Percentiles rank a stretch among this genome's conserved stretches.
Conservation (phyloP, 225 moss, liverwort and hornwort species). For the Asterella californica region DNA sequence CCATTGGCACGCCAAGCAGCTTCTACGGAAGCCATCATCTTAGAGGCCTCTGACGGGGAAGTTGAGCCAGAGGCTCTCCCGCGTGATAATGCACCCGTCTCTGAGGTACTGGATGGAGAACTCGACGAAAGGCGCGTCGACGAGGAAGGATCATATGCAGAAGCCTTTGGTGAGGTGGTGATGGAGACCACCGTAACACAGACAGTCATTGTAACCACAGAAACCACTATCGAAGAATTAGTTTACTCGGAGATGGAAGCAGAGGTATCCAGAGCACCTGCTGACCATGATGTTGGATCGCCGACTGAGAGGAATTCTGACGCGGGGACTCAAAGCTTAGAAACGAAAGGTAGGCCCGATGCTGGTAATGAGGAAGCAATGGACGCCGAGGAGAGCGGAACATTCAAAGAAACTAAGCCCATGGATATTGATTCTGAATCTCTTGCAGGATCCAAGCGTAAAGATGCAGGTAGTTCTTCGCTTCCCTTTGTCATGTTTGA, state of each 20-base stretch:
- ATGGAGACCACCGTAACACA: conserved; percentile 30
- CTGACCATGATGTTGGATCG: conserved; percentile 31
- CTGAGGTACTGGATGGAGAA: conserved; percentile 41
- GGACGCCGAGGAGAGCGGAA: conserved; percentile 34
- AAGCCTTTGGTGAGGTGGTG: conserved; percentile 30
- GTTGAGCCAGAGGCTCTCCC: conserved; percentile 43
- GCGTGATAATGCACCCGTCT: conserved; percentile 34
- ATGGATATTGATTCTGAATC: conserved; percentile 81
- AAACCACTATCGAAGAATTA: conserved; percentile 38
- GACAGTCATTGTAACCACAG: conserved; percentile 42
- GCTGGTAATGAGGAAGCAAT: conserved; percentile 1
- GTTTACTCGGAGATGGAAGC: conserved; percentile 35
- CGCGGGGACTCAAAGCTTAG: conserved; percentile 26
- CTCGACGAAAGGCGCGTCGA: conserved; percentile 32
- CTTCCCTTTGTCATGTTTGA: background rate
- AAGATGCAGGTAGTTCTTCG: conserved; percentile 58
- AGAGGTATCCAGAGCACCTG: conserved; percentile 36
- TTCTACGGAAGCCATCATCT: conserved; percentile 34
- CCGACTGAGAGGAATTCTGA: conserved; percentile 27
- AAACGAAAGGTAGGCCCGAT: conserved; percentile 24
- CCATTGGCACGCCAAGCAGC: conserved; percentile 12
- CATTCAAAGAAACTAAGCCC: conserved; percentile 50
- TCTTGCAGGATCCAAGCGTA: conserved; percentile 71
- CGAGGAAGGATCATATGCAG: conserved; percentile 33
- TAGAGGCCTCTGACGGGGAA: conserved; percentile 49